Evolutionary conservation across 1,284 basidiomycete genomes (phyloP).

Genomic region (Ganoderma resinaceum): DNA sequence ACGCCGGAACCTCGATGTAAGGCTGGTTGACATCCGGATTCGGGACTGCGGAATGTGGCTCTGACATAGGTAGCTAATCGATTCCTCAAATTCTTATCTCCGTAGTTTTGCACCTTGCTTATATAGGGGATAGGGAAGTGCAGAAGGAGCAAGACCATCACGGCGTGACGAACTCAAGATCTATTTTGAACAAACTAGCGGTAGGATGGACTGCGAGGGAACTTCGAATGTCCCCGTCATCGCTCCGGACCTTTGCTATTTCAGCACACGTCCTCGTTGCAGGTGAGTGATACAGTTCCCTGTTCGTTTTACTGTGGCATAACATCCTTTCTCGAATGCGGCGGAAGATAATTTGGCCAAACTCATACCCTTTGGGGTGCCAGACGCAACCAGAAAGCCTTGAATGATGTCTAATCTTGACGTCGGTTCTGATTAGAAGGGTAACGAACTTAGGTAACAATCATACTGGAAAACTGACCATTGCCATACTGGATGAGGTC

Average conservation of each 20-base stretch:
- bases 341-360: not conserved
- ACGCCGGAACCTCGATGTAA: conserved; percentile 55
- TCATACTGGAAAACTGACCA: too few species aligned
- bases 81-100: not conserved
- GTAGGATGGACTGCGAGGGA: not conserved
- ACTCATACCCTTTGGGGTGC: too few species aligned
- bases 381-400: too few species aligned
- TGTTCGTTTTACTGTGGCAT: not conserved
- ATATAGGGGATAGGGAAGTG: not conserved
- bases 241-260: not conserved
- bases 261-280: not conserved
- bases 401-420: too few species aligned
- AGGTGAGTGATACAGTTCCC: not conserved
- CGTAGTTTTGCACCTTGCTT: not conserved
- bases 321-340: not conserved
- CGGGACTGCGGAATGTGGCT: conserved; percentile 38
- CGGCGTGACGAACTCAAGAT: not conserved
- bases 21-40: conserved; percentile 45
- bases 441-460: too few species aligned
- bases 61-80: not conserved
- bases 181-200: not conserved
- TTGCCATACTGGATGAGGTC: too few species aligned
- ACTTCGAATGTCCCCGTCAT: not conserved
- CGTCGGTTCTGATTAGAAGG: too few species aligned
- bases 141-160: not conserved